Conservation (phyloP, 192 early-diverging fungal genomes). For the Phycomyces blakesleeanus region DNA sequence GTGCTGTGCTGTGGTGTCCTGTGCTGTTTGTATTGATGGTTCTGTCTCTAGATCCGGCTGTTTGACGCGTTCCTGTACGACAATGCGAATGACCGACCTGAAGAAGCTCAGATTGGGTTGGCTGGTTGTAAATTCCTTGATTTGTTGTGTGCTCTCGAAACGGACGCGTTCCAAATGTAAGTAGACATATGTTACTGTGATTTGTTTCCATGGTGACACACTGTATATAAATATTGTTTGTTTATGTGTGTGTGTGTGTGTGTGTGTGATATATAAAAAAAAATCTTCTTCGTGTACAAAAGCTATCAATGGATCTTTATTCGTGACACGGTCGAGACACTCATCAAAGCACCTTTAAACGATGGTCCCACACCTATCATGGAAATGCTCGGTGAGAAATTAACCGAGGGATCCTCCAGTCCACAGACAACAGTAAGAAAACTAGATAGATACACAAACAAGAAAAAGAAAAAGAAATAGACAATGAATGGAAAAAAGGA, state of each 20-base stretch:
- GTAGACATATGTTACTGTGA: slow-evolving; percentile 3
- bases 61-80: slow-evolving; percentile 58
- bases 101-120: slow-evolving; percentile 70
- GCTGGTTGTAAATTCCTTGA: slow-evolving; percentile 89
- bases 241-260: background rate
- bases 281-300: background rate
- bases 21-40: slow-evolving; percentile 7
- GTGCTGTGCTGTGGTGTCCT: too few relatives aligned
- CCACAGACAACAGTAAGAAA: slow-evolving; percentile 9
- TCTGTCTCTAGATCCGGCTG: slow-evolving; percentile 51
- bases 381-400: slow-evolving; percentile 60
- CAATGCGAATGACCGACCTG: slow-evolving; percentile 46
- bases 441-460: background rate
- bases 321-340: slow-evolving; percentile 74
- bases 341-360: slow-evolving; percentile 42
- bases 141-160: slow-evolving; percentile 70
- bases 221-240: background rate
- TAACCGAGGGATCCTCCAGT: slow-evolving; percentile 15
- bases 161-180: slow-evolving; percentile 84
- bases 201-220: background rate
- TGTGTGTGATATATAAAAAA: too few relatives aligned
- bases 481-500: background rate
- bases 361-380: slow-evolving; percentile 56
- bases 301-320: slow-evolving; percentile 96
- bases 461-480: background rate